These are phyloP conservation scores for Puccinellia tenuiflora DNA, from an alignment of 176 grass and related monocot species.

Conservation along the genomic window DNA sequence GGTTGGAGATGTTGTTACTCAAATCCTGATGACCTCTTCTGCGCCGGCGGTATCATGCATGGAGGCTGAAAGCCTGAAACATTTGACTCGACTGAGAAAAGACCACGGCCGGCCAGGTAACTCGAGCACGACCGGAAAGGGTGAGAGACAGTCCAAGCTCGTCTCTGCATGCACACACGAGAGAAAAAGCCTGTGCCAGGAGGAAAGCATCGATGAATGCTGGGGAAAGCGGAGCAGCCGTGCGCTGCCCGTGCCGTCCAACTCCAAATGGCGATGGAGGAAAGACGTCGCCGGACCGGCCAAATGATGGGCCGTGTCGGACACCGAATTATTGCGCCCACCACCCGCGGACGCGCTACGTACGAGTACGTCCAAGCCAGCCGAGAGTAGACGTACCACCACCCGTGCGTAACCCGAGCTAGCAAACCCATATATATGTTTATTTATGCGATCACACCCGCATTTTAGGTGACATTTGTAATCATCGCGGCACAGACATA, in stretches of 20 bases:
- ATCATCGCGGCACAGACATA: conserved; percentile 17
- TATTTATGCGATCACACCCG: background rate
- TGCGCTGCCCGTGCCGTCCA: no score
- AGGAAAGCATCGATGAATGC: background rate
- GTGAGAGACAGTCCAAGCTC: background rate
- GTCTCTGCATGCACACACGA: background rate
- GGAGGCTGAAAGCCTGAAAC: no score
- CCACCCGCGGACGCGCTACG: background rate
- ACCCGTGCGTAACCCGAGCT: background rate
- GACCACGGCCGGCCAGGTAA: background rate
- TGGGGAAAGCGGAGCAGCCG: background rate
- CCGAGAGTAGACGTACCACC: background rate
- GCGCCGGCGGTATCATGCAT: no score
- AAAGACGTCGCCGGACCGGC: background rate
- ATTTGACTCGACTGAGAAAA: background rate
- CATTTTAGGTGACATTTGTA: conserved; percentile 10
- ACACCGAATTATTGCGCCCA: background rate
- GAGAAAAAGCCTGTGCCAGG: background rate
- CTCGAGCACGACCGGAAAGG: conserved; percentile 4
- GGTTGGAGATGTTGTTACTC: no score
- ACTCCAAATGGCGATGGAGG: conserved; percentile 5
- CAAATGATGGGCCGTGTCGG: conserved; percentile 3
- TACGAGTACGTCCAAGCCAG: background rate
- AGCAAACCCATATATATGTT: background rate
- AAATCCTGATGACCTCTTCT: no score